Base-by-base conservation (phyloP, 192 early-diverging fungal species). In the Coemansia furcata region DNA sequence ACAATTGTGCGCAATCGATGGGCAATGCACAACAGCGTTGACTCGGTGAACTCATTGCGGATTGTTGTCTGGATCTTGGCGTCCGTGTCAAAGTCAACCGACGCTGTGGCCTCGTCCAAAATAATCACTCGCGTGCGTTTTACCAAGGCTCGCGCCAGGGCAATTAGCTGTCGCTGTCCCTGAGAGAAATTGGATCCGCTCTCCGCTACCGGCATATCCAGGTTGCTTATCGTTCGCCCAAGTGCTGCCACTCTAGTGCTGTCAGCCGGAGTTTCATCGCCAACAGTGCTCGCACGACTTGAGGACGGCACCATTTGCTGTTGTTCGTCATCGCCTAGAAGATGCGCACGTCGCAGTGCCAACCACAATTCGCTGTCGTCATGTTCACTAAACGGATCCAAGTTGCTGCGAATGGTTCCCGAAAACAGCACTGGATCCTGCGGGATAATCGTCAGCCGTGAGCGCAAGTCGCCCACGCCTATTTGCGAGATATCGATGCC, bases 61-160 rank as follows among this genome's bases (percentile, higher is more conserved):
- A 94, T 92, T 12, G 89, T 89, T 37, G 85, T 71, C 72, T 94
- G 92, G 60, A 94, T 92, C 30, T 88, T 81, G 0, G 76, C 68
- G 74, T 93, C 92, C 7, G 78, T 87, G 42, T 78, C 73, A 36
- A 71, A 65, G 67, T 89, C 83, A 52, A 88, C 78, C 10, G 88
- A 83, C 11, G 94, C 93, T 1, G 93, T 94, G 6, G 93, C 94
- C 67, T 97, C 94, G 75, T 96, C 95, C 46, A 97, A 68, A 3
- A 92, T 69, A 3, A 91, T 76, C 21, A 93, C 84, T 64, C 84
- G 89, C 50, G 86, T 82, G 59, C 87, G 84, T 60, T 87, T 91
- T 43, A 93, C 75, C 71, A 95, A 71, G 5, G 92, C 92, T 95
- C 89, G 81, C 11, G 87, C 86, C 50, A 88, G 66, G 60, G 86